A percentile compares a stretch with the other conserved stretches of the same genome.
Conservation (phyloP, 2,329 filamentous ascomycete species). For the Raffaelea albimanens region DNA sequence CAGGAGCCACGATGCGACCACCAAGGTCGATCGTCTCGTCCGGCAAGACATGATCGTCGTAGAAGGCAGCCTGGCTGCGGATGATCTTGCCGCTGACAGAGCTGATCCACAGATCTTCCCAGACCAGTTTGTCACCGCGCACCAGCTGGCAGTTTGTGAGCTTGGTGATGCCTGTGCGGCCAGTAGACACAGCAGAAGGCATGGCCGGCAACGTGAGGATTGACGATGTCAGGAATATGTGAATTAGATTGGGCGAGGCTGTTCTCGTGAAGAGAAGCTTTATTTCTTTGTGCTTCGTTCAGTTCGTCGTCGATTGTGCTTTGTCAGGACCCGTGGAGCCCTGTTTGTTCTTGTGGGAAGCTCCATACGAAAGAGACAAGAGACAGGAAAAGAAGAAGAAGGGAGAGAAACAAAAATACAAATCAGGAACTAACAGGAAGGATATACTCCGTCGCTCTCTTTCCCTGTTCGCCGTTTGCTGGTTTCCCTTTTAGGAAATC, state of each 20-base stretch:
- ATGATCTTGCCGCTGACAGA: slow-evolving; percentile 74
- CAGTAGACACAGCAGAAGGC: slow-evolving; percentile 18
- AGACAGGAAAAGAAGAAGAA: slow-evolving; percentile 1
- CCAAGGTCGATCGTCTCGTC: slow-evolving; percentile 70
- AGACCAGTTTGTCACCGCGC: slow-evolving; percentile 55
- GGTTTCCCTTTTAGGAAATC: no score
- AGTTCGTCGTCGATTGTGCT: not conserved
- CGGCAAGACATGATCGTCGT: slow-evolving; percentile 58
- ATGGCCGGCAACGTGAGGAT: slow-evolving; percentile 6
- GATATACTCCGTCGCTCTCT: not conserved
- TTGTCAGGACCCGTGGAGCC: not conserved
- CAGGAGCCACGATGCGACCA: slow-evolving; percentile 75
- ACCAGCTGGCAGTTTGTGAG: slow-evolving; percentile 82
- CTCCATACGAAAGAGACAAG: slow-evolving; percentile 6
- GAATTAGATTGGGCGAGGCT: not conserved
- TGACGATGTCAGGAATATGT: not conserved
- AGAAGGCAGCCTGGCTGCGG: slow-evolving; percentile 57
- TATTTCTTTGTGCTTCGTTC: not conserved
- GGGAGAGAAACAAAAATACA: not conserved
- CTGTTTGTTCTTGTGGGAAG: not conserved
- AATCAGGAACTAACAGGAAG: no score
- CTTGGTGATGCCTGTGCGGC: slow-evolving; percentile 59
- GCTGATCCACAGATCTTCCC: slow-evolving; percentile 83
- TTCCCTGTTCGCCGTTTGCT: no score
- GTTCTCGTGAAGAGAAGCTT: not conserved